Conservation (phyloP, 352 stramenopile species). For the Aphanomyces stellatus region DNA sequence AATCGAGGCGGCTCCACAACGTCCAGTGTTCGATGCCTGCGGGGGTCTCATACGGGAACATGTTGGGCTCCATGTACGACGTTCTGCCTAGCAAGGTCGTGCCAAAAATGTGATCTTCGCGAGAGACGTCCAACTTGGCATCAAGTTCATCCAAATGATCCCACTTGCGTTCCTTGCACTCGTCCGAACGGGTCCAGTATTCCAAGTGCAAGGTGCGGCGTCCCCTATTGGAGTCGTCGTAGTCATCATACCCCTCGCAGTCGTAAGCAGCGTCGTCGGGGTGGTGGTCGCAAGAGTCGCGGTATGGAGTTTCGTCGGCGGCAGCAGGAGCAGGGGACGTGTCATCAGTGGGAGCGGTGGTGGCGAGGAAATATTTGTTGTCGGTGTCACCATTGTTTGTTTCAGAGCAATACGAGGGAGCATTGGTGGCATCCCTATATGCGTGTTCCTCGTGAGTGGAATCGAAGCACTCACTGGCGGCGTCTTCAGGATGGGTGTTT, state of each 20-base stretch:
- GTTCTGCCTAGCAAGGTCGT: conserved; percentile 76
- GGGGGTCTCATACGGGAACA: conserved; percentile 86
- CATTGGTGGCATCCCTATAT: conserved; percentile 9
- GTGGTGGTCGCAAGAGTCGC: not conserved
- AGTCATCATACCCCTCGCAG: conserved; percentile 5
- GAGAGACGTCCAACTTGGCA: conserved; percentile 52
- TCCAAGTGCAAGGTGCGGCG: conserved; percentile 80
- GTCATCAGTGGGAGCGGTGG: not conserved
- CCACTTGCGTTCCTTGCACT: conserved; percentile 85
- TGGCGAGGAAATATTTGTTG: not conserved
- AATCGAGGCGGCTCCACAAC: conserved; percentile 70
- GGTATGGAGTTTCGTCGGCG: not conserved
- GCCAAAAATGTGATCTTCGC: conserved; percentile 76
- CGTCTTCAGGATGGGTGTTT: not conserved
- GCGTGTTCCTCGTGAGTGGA: not conserved
- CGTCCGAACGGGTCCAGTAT: conserved; percentile 82
- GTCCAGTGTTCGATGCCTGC: conserved; percentile 85
- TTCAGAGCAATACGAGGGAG: not conserved
- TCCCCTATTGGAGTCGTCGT: conserved; percentile 9
- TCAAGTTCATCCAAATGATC: conserved; percentile 76
- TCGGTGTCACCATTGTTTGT: too few relatives aligned
- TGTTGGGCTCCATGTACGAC: conserved; percentile 78
- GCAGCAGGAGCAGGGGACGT: not conserved
- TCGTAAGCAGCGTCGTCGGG: not conserved
- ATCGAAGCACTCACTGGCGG: conserved; percentile 1